These are phyloP conservation scores for Claviceps purpurea DNA, from an alignment of 2,329 filamentous ascomycete genomes.

Conservation along the genomic window DNA sequence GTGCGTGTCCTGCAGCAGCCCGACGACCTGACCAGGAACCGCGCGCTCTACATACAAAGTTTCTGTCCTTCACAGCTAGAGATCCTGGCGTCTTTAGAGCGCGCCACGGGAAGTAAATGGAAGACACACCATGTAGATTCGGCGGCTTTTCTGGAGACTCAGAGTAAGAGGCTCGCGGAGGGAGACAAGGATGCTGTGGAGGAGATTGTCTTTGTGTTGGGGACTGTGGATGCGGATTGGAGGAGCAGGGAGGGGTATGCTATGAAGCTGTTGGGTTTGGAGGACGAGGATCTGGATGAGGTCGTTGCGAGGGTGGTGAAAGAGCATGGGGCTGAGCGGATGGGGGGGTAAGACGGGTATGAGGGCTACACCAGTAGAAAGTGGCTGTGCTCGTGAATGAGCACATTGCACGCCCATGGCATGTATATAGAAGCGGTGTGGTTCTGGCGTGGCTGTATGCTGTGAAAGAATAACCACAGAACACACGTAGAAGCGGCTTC, in stretches of 20 bases:
- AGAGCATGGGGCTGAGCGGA: slow-evolving; percentile 4
- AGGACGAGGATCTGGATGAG: slow-evolving; percentile 32
- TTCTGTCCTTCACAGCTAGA: slow-evolving; percentile 33
- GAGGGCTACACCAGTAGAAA: no score
- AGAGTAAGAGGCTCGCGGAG: slow-evolving; percentile 23
- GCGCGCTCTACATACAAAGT: slow-evolving; percentile 31
- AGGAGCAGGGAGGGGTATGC: slow-evolving; percentile 29
- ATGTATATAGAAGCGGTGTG: no score
- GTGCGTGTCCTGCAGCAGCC: slow-evolving; percentile 35
- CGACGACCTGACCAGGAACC: slow-evolving; percentile 33
- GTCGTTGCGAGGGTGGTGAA: slow-evolving; percentile 24
- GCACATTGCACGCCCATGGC: no score
- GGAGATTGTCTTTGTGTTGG: slow-evolving; percentile 36
- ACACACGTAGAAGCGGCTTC: no score
- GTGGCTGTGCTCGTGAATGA: no score
- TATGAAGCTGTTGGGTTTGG: slow-evolving; percentile 31
- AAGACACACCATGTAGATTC: slow-evolving; percentile 20
- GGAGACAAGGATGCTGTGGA: slow-evolving; percentile 27
- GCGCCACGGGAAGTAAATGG: slow-evolving; percentile 30
- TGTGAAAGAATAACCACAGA: no score
- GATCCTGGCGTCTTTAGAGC: slow-evolving; percentile 35
- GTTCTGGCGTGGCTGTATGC: no score
- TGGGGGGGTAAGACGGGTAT: background rate
- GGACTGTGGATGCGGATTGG: slow-evolving; percentile 35
- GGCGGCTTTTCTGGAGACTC: slow-evolving; percentile 24